phyloP scores from a whole-genome alignment of 192 early-diverging fungal genomes.

The Coemansia asiatica region DNA sequence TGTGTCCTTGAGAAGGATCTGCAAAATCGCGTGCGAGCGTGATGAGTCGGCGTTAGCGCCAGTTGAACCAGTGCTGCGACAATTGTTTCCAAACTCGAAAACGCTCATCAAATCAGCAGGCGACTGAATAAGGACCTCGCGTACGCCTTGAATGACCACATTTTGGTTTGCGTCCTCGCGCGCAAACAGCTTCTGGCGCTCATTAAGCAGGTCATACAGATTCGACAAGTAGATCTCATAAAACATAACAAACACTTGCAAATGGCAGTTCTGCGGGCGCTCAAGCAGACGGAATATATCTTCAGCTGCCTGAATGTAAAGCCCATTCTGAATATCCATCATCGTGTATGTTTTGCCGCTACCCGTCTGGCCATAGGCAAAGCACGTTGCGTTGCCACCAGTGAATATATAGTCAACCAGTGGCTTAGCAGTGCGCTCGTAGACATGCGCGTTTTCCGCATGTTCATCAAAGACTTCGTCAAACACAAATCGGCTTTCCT shows the following conservation, averaged over 20 bases:
- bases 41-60: constrained; percentile 95
- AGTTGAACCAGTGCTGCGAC: constrained; percentile 91
- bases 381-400: constrained; percentile 97
- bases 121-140: constrained; percentile 83
- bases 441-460: constrained; percentile 80
- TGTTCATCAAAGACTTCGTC: constrained; percentile 94
- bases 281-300: constrained; percentile 85
- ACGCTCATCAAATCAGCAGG: constrained; percentile 87
- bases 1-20: constrained; percentile 80
- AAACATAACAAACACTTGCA: constrained; percentile 83
- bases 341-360: constrained; percentile 97
- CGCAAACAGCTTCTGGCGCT: constrained; percentile 88
- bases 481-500: constrained; percentile 92
- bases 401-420: constrained; percentile 92
- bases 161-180: constrained; percentile 95
- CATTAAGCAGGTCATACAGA: constrained; percentile 90
- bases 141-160: constrained; percentile 87
- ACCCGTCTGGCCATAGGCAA: constrained; percentile 96
- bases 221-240: constrained; percentile 99
- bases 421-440: constrained; percentile 88
- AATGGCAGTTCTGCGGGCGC: constrained; percentile 67
- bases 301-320: constrained; percentile 88
- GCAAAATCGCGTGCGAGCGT: constrained; percentile 95
- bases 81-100: constrained; percentile 88
- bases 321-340: constrained; percentile 83